Base-by-base conservation (phyloP, 495 filamentous ascomycete genomes). In the Haplographium delicatum region DNA sequence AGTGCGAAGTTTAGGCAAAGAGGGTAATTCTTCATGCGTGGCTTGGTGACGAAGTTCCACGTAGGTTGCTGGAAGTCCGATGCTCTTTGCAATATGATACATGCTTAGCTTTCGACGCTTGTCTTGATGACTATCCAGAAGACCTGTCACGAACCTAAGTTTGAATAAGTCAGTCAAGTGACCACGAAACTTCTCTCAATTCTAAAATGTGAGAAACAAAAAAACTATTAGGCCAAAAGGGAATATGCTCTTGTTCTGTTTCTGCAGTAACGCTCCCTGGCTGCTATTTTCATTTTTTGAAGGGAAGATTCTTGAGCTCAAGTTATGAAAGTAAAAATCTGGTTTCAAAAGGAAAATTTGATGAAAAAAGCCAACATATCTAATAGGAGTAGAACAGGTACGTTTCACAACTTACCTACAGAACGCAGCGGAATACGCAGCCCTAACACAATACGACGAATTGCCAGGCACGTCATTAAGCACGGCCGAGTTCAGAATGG, bases 61-160 rank as follows among this genome's bases (percentile, higher is more conserved):
- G 64, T 95, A 93, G 0, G 85, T 82, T 6, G 83, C 81, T 4
- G 91, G 89, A 18, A 96, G 72, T 0, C 82, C 85, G 15, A 93
- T 73, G 44, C 81, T 81, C 57, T 79, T 74, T 1, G 91, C 91
- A 9, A 90, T 73, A 25, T 81, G 73, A 63, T 89, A 90, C 91
- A 96, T 96, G 61, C 83, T 83, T 60, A 80, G 73, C 51, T 86
- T 85, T 50, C 81, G 80, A 35, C 73, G 72, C 44, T 78, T 79
- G 59, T 82, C 75, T 54, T 89, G 81, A 51, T 85, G 80, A 3
- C 81, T 76, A 62, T 94, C 89, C 4, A 91, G 73, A 18, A 96
- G 76, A 22, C 89, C 89, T 1, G 93, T 97, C 5, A 96, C 89
- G 63, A 96, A 97, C 51, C 90, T 91, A 56, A n/a, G n/a, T n/a